Evolutionary conservation across 139 green algal species (phyloP).

Genomic region (Parachlorella kessleri): DNA sequence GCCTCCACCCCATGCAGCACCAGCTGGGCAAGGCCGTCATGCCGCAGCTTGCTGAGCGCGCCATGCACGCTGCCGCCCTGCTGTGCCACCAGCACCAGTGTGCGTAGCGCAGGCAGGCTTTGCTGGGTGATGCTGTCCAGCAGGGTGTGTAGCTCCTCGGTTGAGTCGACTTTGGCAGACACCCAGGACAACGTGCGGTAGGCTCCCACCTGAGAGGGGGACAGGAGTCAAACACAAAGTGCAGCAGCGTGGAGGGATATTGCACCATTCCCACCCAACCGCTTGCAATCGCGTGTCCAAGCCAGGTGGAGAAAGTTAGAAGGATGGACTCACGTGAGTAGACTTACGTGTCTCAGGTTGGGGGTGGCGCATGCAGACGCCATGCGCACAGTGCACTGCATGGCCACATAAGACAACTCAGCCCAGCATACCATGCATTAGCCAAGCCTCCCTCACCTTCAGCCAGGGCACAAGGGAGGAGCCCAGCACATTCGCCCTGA

Average conservation of each 20-base stretch:
- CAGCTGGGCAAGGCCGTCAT: conserved; percentile 2
- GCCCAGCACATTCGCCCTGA: background rate
- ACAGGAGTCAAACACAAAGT: too few species aligned
- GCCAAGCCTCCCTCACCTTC: background rate
- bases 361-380: background rate
- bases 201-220: too few species aligned
- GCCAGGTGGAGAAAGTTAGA: too few species aligned
- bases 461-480: background rate
- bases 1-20: conserved; percentile 7
- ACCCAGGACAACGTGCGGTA: conserved; percentile 3
- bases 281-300: too few species aligned
- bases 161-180: background rate
- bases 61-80: background rate
- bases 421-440: background rate
- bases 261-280: too few species aligned
- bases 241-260: too few species aligned
- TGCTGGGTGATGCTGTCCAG: background rate
- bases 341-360: too few species aligned
- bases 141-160: conserved; percentile 3
- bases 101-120: conserved; percentile 25
- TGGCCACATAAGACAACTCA: too few species aligned
- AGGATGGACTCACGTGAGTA: too few species aligned
- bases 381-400: too few species aligned
- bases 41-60: background rate
- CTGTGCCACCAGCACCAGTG: conserved; percentile 14